Evolutionary conservation across 108 stramenopile species (phyloP), one percentile per base, ranked within the genome.

Genomic region (Discostella pseudostelligera): DNA sequence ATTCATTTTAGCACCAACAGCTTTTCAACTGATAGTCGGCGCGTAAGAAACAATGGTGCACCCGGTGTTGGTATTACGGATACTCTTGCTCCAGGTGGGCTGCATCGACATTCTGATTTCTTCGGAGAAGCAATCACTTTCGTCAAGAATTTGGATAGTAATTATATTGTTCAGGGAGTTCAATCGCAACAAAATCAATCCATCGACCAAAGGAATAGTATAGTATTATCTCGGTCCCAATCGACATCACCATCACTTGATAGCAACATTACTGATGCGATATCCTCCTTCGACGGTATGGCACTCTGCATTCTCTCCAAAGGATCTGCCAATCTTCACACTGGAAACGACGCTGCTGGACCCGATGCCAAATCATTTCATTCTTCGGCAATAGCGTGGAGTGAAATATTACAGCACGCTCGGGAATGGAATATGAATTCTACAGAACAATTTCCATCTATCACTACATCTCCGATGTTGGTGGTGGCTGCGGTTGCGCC

Each of bases 71-170:
- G 3, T 32, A 32, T 5, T 4, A 4, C 32, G 5, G 32, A 5
- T 32, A n/a, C n/a, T n/a, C n/a, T n/a, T n/a, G n/a, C n/a, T n/a
- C n/a, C n/a, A n/a, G 32, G 32, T 32, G 32, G 32, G 5, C 32
- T 32, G 5, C 32, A 32, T 17, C 66, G 74, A 28, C 74, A 66
- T 51, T 40, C 71, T 16, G 90, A 92, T 62, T 88, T 92, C 74
- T 92, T 88, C 45, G 87, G 83, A 29, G 90, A 92, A 59, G 81
- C 87, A 20, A 70, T 88, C 36, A 88, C 87, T 19, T 88, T 92
- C 67, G 58, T 76, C 42, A 62, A 69, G 29, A 48, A 65, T 51
- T 26, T 63, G 1, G 60, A 67, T 29, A 40, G 36, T 16, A 39
- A 13, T 32, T 39, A 8, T 32, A 26, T 39, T n/a, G 25, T 67